Evolutionary conservation across 805 yeast species (phyloP), one percentile per base, ranked within the genome.

Genomic region (Wickerhamiella occidentalis): DNA sequence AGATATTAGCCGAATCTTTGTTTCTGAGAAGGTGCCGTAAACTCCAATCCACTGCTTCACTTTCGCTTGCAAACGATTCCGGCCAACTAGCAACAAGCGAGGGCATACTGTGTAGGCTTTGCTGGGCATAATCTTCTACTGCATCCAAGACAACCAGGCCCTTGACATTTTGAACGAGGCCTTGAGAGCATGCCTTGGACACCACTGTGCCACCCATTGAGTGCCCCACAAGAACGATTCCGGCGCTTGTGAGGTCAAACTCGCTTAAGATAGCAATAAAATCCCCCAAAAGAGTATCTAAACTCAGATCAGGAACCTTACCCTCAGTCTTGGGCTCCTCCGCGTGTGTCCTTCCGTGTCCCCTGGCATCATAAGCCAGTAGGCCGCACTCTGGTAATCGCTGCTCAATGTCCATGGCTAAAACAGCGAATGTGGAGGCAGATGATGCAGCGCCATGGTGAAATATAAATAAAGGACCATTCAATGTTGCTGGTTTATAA

Each of bases 371-470:
- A 63, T 76, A 85, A 0, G 80, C 62, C 44, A 88, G 71, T 2
- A 82, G 61, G 0, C 90, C 95, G 4, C 83, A 79, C 17, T 63
- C 66, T 1, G 68, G 62, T 2, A 66, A 62, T 9, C 56, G 51
- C 17, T 62, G 66, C 2, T 68, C 62, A 2, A 67, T 62, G 7
- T 56, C 51, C 42, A 40, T 57, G 58, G 63, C 1, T 75, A 85
- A 57, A 22, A 68, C 61, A 0, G 85, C 83, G 67, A 84, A 92
- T 1, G 96, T 73, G 66, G 85, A 67, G 0, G 82, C 86, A 1
- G 85, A 76, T 0, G 96, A 87, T 0, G 97, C 98, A 1, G 96
- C 96, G 2, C 99, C 99, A 64, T 92, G 99, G 55, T 85, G 92
- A 56, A 80, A 78, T 1, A 92, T 66, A 56, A 84, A 78, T 1